Evolutionary conservation across 2,329 filamentous ascomycete genomes (phyloP), one percentile per base, ranked within the genome.

Genomic region (Aspergillus tubingensis): DNA sequence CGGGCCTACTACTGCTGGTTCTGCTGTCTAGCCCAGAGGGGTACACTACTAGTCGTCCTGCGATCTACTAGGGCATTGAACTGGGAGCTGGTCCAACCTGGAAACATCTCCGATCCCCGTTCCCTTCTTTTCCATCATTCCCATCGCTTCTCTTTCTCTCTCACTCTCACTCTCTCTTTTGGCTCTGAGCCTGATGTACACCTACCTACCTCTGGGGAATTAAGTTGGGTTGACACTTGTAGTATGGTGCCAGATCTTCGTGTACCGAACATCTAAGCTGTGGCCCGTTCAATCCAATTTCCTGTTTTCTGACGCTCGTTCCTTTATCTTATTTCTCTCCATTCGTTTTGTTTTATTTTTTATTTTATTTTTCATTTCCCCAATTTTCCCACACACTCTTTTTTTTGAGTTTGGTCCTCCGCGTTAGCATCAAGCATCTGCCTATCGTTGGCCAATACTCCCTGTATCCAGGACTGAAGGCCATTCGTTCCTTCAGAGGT

Each of bases 171-270:
- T 5, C 55, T 58, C 57, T 58, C 55, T 51, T 41, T 50, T 48
- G 50, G 10, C 38, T 62, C 50, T 62, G 54, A 58, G 60, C 17
- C 41, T 23, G 41, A 47, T 27, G 39, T 21, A 25, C 39, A 32
- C 38, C 15, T 36, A 36, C 32, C 32, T 36, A 15, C 25, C 39
- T n/a, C 38, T 25, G 53, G 53, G 30, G 53, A 17, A 54, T 44
- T 41, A 51, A 58, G 43, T 25, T 62, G 56, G 57, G 43, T 23
- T 63, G 56, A 54, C 62, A 61, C 32, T 53, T 51, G 55, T 58
- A 60, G 56, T 56, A 61, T 64, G 58, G 65, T 60, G 53, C 56
- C 48, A 62, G 62, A 65, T 67, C 58, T 62, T 49, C 61, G 52
- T 60, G 38, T 58, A 53, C 58, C 54, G 41, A 61, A 62, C 49